Conservation (phyloP, 345 rosid genomes). For the Cardamine chenopodiifolia region DNA sequence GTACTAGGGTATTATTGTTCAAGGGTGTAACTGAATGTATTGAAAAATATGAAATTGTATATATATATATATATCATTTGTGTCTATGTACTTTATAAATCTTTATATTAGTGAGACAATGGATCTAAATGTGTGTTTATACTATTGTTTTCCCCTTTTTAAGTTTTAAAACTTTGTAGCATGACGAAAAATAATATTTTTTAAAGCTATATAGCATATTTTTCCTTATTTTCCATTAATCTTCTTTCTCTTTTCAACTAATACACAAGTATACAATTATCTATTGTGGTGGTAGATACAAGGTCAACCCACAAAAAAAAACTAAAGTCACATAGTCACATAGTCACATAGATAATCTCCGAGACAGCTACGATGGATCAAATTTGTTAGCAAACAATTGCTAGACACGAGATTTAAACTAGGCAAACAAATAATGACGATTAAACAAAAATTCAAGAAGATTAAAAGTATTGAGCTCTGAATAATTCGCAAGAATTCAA, state of each 20-base stretch:
- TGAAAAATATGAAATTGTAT: background rate
- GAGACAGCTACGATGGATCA: background rate
- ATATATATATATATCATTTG: background rate
- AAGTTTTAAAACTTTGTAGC: background rate
- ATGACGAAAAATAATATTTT: background rate
- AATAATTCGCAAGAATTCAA: background rate
- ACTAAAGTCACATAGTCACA: background rate
- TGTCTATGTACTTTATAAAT: background rate
- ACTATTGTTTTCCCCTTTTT: background rate
- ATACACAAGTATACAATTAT: background rate
- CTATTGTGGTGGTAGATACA: background rate
- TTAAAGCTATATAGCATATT: background rate
- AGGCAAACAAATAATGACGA: background rate
- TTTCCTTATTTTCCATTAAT: background rate
- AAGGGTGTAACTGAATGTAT: conserved; percentile 1
- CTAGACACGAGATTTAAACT: background rate
- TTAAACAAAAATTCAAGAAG: background rate
- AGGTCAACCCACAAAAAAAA: background rate
- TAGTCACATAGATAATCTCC: background rate
- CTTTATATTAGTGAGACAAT: background rate
- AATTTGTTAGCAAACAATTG: background rate
- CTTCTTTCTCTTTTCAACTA: background rate
- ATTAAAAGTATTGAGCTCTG: background rate
- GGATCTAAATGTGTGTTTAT: background rate
- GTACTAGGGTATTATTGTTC: background rate